These are phyloP conservation scores for Cucumis sativus DNA, from an alignment of 306 rosid species.

Conservation along the genomic window Cucumber_9930_V3 NC_026656.2:14359501-14360000, in stretches of 20 bases:
- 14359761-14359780: not conserved
- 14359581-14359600: not conserved
- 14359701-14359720: not conserved
- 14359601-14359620: not conserved
- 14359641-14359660: not conserved
- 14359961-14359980: slow-evolving; percentile 93
- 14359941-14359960: slow-evolving; percentile 12
- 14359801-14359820: not conserved
- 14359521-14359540: not conserved
- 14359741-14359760: not conserved
- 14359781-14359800: not conserved
- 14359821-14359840: not conserved
- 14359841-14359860: not conserved
- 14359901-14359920: not conserved
- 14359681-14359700: not conserved
- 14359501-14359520: not conserved
- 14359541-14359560: not conserved
- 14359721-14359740: not conserved
- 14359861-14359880: not conserved
- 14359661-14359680: not conserved
- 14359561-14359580: not conserved
- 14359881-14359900: not conserved
- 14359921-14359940: not conserved
- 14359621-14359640: not conserved
- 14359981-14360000: slow-evolving; percentile 84